A percentile compares a stretch with the other conserved stretches of the same genome.
These are phyloP conservation scores for Hanseniaspora taiwanica DNA, from an alignment of 805 yeast genomes.

Conservation along the genomic window DNA sequence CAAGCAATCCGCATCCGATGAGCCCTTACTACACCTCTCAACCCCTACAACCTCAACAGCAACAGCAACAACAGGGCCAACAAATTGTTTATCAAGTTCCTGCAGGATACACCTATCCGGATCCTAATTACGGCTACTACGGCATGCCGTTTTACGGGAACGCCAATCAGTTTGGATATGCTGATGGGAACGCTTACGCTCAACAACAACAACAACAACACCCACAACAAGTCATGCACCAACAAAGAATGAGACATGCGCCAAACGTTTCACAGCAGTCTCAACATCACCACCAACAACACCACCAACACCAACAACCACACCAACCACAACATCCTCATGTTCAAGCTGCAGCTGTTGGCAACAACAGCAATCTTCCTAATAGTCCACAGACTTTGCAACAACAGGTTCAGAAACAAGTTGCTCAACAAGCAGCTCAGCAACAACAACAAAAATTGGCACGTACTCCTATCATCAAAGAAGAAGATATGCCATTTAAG, in stretches of 20 bases:
- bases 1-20: background rate
- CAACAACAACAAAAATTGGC: slow-evolving; percentile 10
- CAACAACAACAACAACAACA: background rate
- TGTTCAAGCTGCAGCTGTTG: no score
- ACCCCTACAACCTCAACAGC: background rate
- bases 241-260: slow-evolving; percentile 1
- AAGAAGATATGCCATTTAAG: background rate
- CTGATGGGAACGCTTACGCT: background rate
- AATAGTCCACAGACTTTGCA: no score
- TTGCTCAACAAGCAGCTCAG: slow-evolving; percentile 4
- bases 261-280: slow-evolving; percentile 11
- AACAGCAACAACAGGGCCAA: background rate
- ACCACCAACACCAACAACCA: slow-evolving; percentile 13
- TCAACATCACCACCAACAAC: slow-evolving; percentile 7
- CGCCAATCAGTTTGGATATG: background rate
- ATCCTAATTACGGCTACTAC: background rate
- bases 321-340: no score
- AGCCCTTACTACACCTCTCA: background rate
- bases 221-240: background rate
- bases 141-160: background rate
- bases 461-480: slow-evolving; percentile 5
- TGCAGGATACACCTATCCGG: background rate
- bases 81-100: background rate
- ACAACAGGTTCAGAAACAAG: slow-evolving; percentile 19
- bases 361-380: no score